Percentiles rank a stretch among this genome's conserved stretches.
Conservation (phyloP, 306 rosid species). For the Betula pendula region DNA sequence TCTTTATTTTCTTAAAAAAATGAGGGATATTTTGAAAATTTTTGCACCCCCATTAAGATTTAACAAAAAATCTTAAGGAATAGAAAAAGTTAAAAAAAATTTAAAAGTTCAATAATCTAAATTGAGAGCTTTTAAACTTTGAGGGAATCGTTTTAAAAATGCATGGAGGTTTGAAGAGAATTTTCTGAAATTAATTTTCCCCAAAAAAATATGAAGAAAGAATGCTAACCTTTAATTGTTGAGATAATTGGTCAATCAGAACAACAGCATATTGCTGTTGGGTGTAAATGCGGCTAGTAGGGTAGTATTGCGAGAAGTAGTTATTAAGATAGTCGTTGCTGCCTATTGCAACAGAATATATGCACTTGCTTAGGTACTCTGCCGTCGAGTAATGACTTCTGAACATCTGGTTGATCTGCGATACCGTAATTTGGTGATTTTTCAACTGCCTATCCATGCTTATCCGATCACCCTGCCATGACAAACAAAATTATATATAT, state of each 20-base stretch:
- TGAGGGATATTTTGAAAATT: too few relatives aligned
- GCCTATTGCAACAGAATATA: slow-evolving; percentile 19
- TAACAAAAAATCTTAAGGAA: too few relatives aligned
- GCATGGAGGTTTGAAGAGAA: too few relatives aligned
- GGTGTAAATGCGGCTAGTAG: slow-evolving; percentile 12
- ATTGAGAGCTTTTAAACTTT: too few relatives aligned
- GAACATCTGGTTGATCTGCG: not conserved
- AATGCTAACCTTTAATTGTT: slow-evolving; percentile 21
- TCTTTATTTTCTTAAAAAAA: too few relatives aligned
- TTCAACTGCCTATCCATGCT: slow-evolving; percentile 17
- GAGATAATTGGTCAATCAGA: slow-evolving; percentile 3
- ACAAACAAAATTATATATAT: not conserved
- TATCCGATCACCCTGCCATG: slow-evolving; percentile 27
- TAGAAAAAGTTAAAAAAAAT: too few relatives aligned
- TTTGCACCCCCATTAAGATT: too few relatives aligned
- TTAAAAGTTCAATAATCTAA: too few relatives aligned
- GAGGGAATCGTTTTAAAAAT: too few relatives aligned
- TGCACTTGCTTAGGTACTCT: slow-evolving; percentile 25
- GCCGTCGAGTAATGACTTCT: not conserved
- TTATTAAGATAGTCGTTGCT: slow-evolving; percentile 29
- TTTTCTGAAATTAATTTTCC: too few relatives aligned
- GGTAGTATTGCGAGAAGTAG: slow-evolving; percentile 10
- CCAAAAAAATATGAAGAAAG: not conserved
- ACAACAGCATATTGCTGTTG: slow-evolving; percentile 14
- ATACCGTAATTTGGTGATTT: slow-evolving; percentile 20